Conservation (phyloP, 768 basidiomycete genomes). For the Suillus americanus region DNA sequence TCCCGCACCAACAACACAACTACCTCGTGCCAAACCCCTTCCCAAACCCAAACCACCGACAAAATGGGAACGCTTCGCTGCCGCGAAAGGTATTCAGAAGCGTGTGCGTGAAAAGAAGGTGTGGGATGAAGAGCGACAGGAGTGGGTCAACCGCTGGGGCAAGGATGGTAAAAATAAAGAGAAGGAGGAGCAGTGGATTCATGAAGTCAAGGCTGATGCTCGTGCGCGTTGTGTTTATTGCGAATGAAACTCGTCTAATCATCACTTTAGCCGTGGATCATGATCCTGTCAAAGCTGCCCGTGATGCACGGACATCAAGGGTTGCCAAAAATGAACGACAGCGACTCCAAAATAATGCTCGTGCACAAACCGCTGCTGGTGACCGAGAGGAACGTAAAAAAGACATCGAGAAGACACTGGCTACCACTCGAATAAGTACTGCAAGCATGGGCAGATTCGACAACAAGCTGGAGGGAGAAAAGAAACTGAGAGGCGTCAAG, state of each 20-base stretch:
- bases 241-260: not conserved
- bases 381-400: slow-evolving; percentile 56
- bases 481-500: slow-evolving; percentile 84
- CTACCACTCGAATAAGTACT: slow-evolving; percentile 78
- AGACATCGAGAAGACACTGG: slow-evolving; percentile 75
- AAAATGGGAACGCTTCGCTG: slow-evolving; percentile 96
- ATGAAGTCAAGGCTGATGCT: slow-evolving; percentile 85
- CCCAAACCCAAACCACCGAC: slow-evolving; percentile 91
- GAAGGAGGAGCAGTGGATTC: slow-evolving; percentile 84
- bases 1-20: slow-evolving; percentile 69
- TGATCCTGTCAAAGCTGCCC: slow-evolving; percentile 76
- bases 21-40: slow-evolving; percentile 90
- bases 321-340: slow-evolving; percentile 86
- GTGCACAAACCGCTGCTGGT: slow-evolving; percentile 41
- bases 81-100: slow-evolving; percentile 90
- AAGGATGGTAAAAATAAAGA: slow-evolving; percentile 87
- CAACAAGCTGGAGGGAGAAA: slow-evolving; percentile 86
- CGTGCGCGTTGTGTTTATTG: slow-evolving; percentile 47
- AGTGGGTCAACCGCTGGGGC: slow-evolving; percentile 92
- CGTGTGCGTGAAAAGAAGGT: slow-evolving; percentile 72
- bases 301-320: slow-evolving; percentile 76
- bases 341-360: slow-evolving; percentile 66
- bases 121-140: slow-evolving; percentile 95
- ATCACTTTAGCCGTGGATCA: slow-evolving; percentile 61
- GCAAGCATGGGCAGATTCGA: slow-evolving; percentile 97